Conservation (phyloP, 805 yeast species). For the Candida chilensis region DNA sequence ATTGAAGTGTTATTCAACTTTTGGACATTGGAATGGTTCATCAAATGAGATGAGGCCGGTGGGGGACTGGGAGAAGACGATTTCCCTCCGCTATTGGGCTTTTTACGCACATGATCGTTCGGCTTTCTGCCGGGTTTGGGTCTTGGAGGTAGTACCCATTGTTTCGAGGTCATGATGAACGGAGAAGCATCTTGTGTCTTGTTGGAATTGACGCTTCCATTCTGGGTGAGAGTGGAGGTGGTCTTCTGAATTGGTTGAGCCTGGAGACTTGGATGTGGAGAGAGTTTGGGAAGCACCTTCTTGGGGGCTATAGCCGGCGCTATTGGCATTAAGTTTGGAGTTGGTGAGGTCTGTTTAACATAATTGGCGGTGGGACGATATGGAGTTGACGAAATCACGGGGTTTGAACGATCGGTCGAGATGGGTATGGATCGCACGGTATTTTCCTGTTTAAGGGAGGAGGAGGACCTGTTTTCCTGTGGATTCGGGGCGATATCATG, state of each 20-base stretch:
- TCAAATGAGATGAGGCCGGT: too few species aligned
- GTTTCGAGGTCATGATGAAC: constrained; percentile 19
- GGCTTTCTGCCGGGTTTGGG: constrained; percentile 37
- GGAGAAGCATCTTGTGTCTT: background rate
- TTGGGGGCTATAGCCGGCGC: constrained; percentile 28
- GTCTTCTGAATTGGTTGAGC: too few species aligned
- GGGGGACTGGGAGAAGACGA: background rate
- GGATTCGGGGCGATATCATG: too few species aligned
- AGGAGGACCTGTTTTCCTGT: too few species aligned
- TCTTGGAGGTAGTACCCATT: constrained; percentile 37
- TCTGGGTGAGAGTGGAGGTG: too few species aligned
- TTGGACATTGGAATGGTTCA: background rate
- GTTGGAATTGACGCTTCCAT: background rate
- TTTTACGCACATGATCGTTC: background rate
- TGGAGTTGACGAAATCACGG: too few species aligned
- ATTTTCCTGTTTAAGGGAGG: too few species aligned
- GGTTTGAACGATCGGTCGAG: too few species aligned
- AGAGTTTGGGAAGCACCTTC: constrained; percentile 18
- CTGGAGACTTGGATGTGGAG: constrained; percentile 1
- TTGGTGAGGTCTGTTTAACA: too few species aligned
- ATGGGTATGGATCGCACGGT: too few species aligned
- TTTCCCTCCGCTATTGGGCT: background rate
- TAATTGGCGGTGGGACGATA: too few species aligned
- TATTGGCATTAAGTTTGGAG: too few species aligned
- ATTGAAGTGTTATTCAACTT: background rate